Evolutionary conservation across 2,329 filamentous ascomycete genomes (phyloP), one percentile per base, ranked within the genome.

Genomic region (Fusarium caatingaense): DNA sequence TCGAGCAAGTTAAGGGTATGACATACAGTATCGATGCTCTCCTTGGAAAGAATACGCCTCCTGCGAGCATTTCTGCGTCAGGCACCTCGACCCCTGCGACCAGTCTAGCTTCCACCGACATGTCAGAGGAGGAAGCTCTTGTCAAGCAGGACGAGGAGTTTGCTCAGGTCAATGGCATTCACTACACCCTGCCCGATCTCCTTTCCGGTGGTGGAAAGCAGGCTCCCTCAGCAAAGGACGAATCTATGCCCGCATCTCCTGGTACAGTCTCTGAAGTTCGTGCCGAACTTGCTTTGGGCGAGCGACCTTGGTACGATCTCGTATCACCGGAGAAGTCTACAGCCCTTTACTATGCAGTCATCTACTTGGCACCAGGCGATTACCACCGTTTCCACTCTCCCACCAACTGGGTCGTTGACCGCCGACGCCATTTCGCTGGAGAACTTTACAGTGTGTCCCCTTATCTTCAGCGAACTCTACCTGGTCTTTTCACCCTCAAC

Each of bases 341-440:
- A 8, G 89, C 91, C 12, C 87, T 99, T 10, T 97, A 97, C 84
- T 99, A 98, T 81, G 92, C 87, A 66, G 97, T 99, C 68, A 90
- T 99, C 76, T 99, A 99, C 82, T 89, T 99, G 45, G 96, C 97
- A 0, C 96, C 96, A 0, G 96, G 96, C 51, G 97, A 99, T 83
- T 99, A 99, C 83, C 96, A 99, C 83, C 93, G 95, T 70, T 99
- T 98, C 84, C 97, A 99, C 83, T 97, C 93, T 3, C 96, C 96
- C 0, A 91, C 93, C 3, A 92, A 93, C 73, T 99, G 96, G 96
- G 94, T 99, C 18, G 96, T 96, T 34, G 93, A 98, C 81, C 91
- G 91, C 71, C 90, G 97, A 45, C 92, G 96, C n/a, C 96, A 99
- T 83, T 99, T 99, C 78, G 94, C 96, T 1, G 96, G 96, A 61